phyloP scores from a whole-genome alignment of 2,329 filamentous ascomycete genomes.

The Microascus cirrosus region DNA sequence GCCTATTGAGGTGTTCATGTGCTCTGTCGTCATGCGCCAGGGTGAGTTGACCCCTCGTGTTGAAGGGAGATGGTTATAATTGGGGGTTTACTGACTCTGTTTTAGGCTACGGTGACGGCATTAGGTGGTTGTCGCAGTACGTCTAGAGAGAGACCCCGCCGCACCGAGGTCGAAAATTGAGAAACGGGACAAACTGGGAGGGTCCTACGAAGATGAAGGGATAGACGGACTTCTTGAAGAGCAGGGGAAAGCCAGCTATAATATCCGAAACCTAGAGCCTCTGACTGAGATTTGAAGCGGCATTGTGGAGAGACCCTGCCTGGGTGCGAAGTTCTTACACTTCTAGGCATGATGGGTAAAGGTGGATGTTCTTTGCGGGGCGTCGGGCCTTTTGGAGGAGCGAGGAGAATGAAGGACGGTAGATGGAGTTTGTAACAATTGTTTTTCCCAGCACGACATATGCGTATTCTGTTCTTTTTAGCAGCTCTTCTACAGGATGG shows the following conservation, averaged over 20 bases:
- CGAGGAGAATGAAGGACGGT: neutral
- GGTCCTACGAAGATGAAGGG: neutral
- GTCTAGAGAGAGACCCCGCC: slow-evolving; percentile 47
- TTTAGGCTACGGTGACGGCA: slow-evolving; percentile 72
- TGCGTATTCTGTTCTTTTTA: neutral
- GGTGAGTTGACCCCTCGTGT: slow-evolving; percentile 35
- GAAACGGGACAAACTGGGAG: neutral
- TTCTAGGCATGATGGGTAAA: neutral
- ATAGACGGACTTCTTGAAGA: neutral
- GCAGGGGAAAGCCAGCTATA: neutral
- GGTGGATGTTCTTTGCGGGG: neutral
- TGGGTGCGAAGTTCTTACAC: no score
- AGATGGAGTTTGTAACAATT: neutral
- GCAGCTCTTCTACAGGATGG: no score
- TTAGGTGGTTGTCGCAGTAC: slow-evolving; percentile 88
- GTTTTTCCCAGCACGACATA: neutral
- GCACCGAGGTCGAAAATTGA: neutral
- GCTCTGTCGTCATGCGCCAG: slow-evolving; percentile 96
- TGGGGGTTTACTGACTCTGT: slow-evolving; percentile 9
- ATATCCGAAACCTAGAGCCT: neutral
- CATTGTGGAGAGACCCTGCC: neutral
- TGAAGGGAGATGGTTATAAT: neutral
- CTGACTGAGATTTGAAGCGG: neutral
- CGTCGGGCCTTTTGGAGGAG: neutral
- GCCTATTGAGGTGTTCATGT: slow-evolving; percentile 98